phyloP scores from a whole-genome alignment of 148 eudicot species.

The Cornus florida region DNA sequence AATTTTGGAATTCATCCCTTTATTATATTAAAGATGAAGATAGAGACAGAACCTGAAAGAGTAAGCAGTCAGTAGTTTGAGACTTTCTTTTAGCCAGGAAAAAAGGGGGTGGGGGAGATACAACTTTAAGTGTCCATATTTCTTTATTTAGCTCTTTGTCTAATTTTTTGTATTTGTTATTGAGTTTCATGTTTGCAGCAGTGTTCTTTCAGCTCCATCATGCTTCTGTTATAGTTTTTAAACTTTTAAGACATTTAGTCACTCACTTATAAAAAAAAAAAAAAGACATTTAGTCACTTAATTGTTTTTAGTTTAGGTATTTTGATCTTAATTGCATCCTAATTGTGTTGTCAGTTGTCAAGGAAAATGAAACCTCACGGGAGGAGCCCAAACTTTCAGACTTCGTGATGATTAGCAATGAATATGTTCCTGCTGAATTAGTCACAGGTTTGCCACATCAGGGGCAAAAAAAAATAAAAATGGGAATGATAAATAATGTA shows the following conservation, averaged over 20 bases:
- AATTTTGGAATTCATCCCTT: conserved; percentile 32
- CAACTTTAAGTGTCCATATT: neutral
- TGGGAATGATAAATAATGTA: neutral
- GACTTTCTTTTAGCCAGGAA: too few species aligned
- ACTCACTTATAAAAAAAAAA: too few species aligned
- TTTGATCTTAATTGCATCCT: neutral
- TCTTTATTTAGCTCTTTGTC: neutral
- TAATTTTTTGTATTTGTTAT: neutral
- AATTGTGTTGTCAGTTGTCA: neutral
- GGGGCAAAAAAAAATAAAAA: too few species aligned
- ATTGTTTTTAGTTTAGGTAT: neutral
- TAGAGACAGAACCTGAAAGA: neutral
- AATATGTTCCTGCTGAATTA: conserved; percentile 53
- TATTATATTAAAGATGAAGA: conserved; percentile 30
- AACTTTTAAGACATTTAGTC: too few species aligned
- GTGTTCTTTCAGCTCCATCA: neutral
- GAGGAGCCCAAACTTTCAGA: conserved; percentile 27
- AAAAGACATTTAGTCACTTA: neutral
- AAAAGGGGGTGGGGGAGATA: too few species aligned
- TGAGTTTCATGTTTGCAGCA: neutral
- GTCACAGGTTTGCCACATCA: conserved; percentile 9
- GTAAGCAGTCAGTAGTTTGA: conserved; percentile 23
- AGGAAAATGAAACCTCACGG: too few species aligned
- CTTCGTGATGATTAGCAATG: conserved; percentile 30
- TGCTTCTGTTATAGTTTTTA: neutral